Conservation (phyloP, 345 rosid genomes). For the Pugionium dolabratum region DNA sequence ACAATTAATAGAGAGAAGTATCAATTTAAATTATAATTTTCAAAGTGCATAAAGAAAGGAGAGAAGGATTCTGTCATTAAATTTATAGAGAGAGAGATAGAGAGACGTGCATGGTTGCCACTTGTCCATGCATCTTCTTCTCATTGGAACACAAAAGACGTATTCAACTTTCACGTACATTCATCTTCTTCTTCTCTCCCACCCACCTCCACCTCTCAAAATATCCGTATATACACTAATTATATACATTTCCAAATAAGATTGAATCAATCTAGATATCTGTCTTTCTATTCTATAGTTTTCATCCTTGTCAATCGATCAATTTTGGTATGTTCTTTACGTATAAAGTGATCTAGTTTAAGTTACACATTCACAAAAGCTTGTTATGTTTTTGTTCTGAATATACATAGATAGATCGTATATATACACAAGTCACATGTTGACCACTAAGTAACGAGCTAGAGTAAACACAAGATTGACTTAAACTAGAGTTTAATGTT, state of each 20-base stretch:
- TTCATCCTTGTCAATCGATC: neutral
- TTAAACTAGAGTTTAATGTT: slow-evolving; percentile 26
- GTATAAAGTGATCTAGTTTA: no score
- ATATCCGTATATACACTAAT: neutral
- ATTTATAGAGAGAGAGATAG: neutral
- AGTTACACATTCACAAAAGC: neutral
- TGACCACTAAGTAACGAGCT: slow-evolving; percentile 22
- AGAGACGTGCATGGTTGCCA: slow-evolving; percentile 32
- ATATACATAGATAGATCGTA: slow-evolving; percentile 3
- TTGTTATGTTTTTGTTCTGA: neutral
- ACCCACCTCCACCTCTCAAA: neutral
- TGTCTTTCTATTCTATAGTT: no score
- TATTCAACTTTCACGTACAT: slow-evolving; percentile 15
- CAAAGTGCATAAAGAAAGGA: slow-evolving; percentile 19
- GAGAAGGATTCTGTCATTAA: slow-evolving; percentile 21
- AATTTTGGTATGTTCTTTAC: neutral
- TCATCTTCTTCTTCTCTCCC: neutral
- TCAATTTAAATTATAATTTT: slow-evolving; percentile 4
- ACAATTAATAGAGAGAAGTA: slow-evolving; percentile 11
- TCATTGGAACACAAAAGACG: slow-evolving; percentile 18
- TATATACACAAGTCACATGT: slow-evolving; percentile 23
- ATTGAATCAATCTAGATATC: no score
- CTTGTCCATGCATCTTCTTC: slow-evolving; percentile 24
- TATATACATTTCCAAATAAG: no score
- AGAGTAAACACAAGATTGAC: slow-evolving; percentile 30